Percentiles rank a stretch among this genome's conserved stretches.
Evolutionary conservation across 2,329 filamentous ascomycete genomes (phyloP).

Genomic region (Cladophialophora bantiana): DNA sequence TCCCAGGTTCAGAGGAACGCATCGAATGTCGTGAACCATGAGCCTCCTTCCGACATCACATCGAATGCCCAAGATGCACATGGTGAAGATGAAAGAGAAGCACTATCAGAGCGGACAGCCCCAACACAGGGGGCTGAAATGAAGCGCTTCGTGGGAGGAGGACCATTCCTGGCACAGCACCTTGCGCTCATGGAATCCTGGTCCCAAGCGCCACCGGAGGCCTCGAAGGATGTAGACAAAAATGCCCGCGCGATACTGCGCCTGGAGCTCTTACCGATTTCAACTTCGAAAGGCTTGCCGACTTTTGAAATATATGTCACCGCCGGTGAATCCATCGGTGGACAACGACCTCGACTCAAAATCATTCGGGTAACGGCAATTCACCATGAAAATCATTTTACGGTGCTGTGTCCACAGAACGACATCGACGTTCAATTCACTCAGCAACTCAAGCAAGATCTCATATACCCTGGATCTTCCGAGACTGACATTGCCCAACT

Average conservation of each 20-base stretch:
- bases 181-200: constrained; percentile 24
- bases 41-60: neutral
- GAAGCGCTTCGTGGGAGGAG: constrained; percentile 17
- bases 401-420: constrained; percentile 23
- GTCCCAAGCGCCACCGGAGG: neutral
- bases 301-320: constrained; percentile 29
- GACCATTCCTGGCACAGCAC: constrained; percentile 24
- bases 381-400: constrained; percentile 21
- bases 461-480: constrained; percentile 22
- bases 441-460: constrained; percentile 26
- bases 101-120: neutral
- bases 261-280: constrained; percentile 23
- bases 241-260: constrained; percentile 21
- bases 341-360: constrained; percentile 18
- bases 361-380: constrained; percentile 28
- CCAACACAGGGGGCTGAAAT: neutral
- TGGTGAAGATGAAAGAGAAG: neutral
- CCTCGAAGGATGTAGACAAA: constrained; percentile 7
- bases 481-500: neutral
- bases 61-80: neutral
- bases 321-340: constrained; percentile 5
- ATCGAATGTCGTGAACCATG: neutral
- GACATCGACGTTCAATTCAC: constrained; percentile 25
- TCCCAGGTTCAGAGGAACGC: neutral
- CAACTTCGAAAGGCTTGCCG: constrained; percentile 13